Evolutionary conservation across 139 green algal species (phyloP), one percentile per base, ranked within the genome.

Genomic region (Pedinophyceae sp.): DNA sequence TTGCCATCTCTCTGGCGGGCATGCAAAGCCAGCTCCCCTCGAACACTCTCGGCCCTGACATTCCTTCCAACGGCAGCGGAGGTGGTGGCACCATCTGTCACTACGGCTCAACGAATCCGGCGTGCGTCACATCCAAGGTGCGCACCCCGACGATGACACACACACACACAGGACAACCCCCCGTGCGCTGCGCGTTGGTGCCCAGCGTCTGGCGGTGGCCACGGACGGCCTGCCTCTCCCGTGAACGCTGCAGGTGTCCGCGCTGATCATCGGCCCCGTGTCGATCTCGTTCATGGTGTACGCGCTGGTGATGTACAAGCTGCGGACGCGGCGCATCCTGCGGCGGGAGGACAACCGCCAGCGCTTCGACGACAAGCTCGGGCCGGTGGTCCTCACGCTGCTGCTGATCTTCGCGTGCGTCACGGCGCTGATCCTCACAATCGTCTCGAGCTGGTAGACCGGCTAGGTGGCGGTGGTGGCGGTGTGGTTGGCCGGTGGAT

Each of bases 331-430:
- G 4, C 75, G 84, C 62, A 81, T 86, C 22, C 39, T 74, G 22
- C 34, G 18, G 40, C 41, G 26, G 39, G 20, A 48, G 26, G 17
- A 5, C 51, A 30, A 34, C 48, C 22, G 17, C 22, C 29, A 30
- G 19, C 69, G 82, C 1, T 89, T 81, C 59, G 83, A 93, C 62
- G 83, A 89, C 62, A 75, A 85, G 59, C 54, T 61, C 19, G 83
- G 81, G 2, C 81, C 83, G 4, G 59, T 82, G 1, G 27, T 72
- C 20, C 71, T 93, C 25, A 70, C 73, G n/a, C 20, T 75, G 1
- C 45, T 86, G 54, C 66, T 72, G 28, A 56, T 68, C 4, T 17
- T 67, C 18, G 28, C 65, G 1, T 77, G 69, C 48, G 57, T 64
- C 28, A 58, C 71, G 5, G 50, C 58, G 15, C 4, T 65, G 25